Conservation (phyloP, 768 basidiomycete genomes). For the Crassisporium funariophilum region DNA sequence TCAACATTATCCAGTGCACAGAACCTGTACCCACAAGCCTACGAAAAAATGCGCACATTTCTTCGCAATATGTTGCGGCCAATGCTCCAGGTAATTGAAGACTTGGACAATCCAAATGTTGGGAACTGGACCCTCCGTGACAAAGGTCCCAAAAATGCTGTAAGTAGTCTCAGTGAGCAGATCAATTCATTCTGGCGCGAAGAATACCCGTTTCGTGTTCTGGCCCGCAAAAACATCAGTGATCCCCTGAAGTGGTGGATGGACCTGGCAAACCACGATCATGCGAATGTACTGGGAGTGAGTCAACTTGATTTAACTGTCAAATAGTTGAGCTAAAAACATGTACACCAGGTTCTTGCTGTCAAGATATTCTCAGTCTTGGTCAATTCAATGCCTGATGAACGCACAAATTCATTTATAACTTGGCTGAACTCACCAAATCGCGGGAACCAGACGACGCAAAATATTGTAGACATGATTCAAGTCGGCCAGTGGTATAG, state of each 20-base stretch:
- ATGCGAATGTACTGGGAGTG: constrained; percentile 2
- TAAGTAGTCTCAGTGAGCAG: not conserved
- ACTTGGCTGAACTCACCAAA: constrained; percentile 34
- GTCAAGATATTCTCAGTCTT: constrained; percentile 13
- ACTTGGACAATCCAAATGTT: not conserved
- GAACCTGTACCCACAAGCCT: not conserved
- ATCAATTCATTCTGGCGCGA: not conserved
- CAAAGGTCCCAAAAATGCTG: not conserved
- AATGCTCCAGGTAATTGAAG: not conserved
- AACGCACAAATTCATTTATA: constrained; percentile 26
- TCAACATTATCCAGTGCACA: not conserved
- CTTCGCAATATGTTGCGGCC: not conserved
- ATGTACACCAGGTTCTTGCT: constrained; percentile 11
- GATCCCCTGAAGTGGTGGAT: constrained; percentile 4
- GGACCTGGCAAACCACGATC: not conserved
- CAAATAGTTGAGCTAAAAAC: not conserved
- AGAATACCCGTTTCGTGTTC: not conserved
- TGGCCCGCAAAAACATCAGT: not conserved
- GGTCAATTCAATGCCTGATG: constrained; percentile 18
- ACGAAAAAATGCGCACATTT: not conserved
- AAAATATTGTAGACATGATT: constrained; percentile 9
- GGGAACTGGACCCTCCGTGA: not conserved
- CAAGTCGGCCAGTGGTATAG: constrained; percentile 20
- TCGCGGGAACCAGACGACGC: constrained; percentile 2
- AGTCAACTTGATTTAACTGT: not conserved